These are phyloP conservation scores for Aspergillus fischeri DNA, from an alignment of 2,329 filamentous ascomycete species.

Conservation along the genomic window DNA sequence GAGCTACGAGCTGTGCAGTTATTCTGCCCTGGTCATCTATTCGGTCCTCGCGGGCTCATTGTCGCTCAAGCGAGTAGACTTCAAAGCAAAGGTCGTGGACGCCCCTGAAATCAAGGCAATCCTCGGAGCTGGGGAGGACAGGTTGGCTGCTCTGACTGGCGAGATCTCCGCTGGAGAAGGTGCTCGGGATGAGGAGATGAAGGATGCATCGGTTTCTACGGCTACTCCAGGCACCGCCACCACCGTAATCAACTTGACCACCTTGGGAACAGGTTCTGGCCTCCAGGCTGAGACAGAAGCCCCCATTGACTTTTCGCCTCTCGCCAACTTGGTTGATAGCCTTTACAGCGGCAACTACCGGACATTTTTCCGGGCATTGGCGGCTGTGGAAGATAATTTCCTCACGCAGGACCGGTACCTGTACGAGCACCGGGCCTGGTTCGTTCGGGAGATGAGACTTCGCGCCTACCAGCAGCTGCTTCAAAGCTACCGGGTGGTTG, in stretches of 20 bases:
- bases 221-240: conserved; percentile 52
- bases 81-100: conserved; percentile 98
- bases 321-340: conserved; percentile 83
- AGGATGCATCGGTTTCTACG: conserved; percentile 54
- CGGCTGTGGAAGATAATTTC: conserved; percentile 88
- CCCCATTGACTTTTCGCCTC: conserved; percentile 81
- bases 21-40: conserved; percentile 91
- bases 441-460: conserved; percentile 95
- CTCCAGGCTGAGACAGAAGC: conserved; percentile 70
- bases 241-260: conserved; percentile 84
- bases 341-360: conserved; percentile 93
- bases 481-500: conserved; percentile 94
- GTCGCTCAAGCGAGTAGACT: conserved; percentile 92
- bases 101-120: conserved; percentile 98
- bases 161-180: conserved; percentile 76
- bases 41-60: conserved; percentile 92
- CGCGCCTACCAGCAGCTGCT: conserved; percentile 94
- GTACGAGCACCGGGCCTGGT: conserved; percentile 94
- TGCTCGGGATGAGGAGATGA: conserved; percentile 70
- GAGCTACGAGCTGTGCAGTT: conserved; percentile 96
- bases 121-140: conserved; percentile 83
- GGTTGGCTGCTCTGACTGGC: conserved; percentile 75
- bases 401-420: conserved; percentile 91
- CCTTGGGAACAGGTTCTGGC: conserved; percentile 65
- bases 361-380: conserved; percentile 85